phyloP scores from a whole-genome alignment of 768 basidiomycete genomes.

The Lentinus tigrinus region DNA sequence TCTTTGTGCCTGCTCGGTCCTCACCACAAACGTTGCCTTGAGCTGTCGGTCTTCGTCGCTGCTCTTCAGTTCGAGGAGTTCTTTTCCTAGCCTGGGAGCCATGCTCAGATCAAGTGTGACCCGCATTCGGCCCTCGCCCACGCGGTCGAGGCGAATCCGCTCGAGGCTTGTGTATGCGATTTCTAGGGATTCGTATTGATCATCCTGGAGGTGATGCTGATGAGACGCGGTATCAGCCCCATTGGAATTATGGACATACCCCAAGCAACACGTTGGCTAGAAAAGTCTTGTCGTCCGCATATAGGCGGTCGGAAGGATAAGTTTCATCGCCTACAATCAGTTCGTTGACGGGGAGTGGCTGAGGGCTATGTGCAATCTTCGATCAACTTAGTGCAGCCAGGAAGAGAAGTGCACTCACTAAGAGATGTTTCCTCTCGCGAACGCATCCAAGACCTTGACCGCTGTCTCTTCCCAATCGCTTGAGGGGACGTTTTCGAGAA shows the following conservation, averaged over 20 bases:
- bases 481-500: slow-evolving; percentile 41
- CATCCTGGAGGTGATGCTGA: slow-evolving; percentile 35
- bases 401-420: slow-evolving; percentile 40
- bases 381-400: neutral
- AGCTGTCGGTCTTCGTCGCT: slow-evolving; percentile 16
- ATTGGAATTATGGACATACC: slow-evolving; percentile 11
- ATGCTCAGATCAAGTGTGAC: slow-evolving; percentile 3
- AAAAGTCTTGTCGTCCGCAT: slow-evolving; percentile 50
- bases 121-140: neutral
- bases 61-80: neutral
- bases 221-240: slow-evolving; percentile 2
- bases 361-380: slow-evolving; percentile 45
- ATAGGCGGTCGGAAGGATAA: slow-evolving; percentile 44
- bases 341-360: slow-evolving; percentile 49
- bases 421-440: slow-evolving; percentile 44
- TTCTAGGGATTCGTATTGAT: slow-evolving; percentile 50
- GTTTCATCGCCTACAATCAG: slow-evolving; percentile 39
- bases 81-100: slow-evolving; percentile 16
- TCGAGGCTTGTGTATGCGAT: slow-evolving; percentile 40
- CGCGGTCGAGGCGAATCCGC: slow-evolving; percentile 5
- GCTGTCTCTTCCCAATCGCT: slow-evolving; percentile 56
- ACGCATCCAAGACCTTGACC: slow-evolving; percentile 43
- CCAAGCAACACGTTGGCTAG: slow-evolving; percentile 46
- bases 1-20: slow-evolving; percentile 30
- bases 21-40: slow-evolving; percentile 39